phyloP scores from a whole-genome alignment of 2,329 filamentous ascomycete genomes.

The Trichoderma breve region DNA sequence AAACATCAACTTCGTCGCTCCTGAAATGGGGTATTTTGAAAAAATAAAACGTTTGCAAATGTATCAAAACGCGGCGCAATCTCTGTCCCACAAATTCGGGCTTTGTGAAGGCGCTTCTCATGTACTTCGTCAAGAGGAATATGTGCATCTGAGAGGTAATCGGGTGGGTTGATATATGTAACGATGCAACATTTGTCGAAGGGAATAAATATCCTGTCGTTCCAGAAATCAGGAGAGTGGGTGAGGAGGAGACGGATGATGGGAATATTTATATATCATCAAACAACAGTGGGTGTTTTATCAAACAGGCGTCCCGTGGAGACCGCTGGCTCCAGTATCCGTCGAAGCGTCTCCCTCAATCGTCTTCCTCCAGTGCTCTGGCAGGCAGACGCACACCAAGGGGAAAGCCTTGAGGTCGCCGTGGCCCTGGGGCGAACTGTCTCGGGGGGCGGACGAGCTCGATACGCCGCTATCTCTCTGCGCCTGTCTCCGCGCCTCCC shows the following conservation, averaged over 20 bases:
- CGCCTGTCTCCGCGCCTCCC: slow-evolving; percentile 70
- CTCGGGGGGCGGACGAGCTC: slow-evolving; percentile 65
- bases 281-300: slow-evolving; percentile 21
- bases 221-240: not conserved
- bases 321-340: slow-evolving; percentile 55
- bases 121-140: slow-evolving; percentile 18
- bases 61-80: slow-evolving; percentile 18
- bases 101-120: slow-evolving; percentile 17
- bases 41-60: slow-evolving; percentile 12
- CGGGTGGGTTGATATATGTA: not conserved
- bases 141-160: not conserved
- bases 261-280: not conserved
- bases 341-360: slow-evolving; percentile 84
- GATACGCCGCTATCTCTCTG: slow-evolving; percentile 94
- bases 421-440: slow-evolving; percentile 58
- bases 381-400: slow-evolving; percentile 90
- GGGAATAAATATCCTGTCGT: slow-evolving; percentile 6
- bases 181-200: slow-evolving; percentile 15
- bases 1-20: slow-evolving; percentile 13
- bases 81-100: not conserved
- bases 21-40: slow-evolving; percentile 21
- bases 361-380: slow-evolving; percentile 94
- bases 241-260: not conserved
- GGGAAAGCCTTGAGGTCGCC: slow-evolving; percentile 98
- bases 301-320: slow-evolving; percentile 28